phyloP scores from a whole-genome alignment of 352 stramenopile species.

The Phytophthora tubulina region DNA sequence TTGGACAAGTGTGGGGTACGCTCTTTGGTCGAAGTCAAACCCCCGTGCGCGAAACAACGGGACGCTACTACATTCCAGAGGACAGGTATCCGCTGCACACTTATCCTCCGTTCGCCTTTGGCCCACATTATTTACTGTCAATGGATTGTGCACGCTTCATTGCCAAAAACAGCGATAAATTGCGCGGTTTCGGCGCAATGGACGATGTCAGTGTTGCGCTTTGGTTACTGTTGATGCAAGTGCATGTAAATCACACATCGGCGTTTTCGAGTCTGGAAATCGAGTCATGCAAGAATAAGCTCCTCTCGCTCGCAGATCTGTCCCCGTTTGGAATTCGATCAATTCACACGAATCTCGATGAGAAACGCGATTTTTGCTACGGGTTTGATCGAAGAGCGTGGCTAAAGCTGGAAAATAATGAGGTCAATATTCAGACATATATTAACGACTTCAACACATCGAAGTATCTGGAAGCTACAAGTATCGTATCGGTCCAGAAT shows the following conservation, averaged over 20 bases:
- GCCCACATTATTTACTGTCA: conserved; percentile 61
- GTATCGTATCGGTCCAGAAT: conserved; percentile 1
- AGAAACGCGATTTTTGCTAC: conserved; percentile 21
- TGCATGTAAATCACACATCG: conserved; percentile 43
- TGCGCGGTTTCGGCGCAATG: conserved; percentile 43
- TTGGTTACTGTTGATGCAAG: conserved; percentile 66
- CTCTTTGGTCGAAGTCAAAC: conserved; percentile 25
- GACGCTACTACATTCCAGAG: conserved; percentile 50
- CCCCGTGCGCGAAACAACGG: conserved; percentile 35
- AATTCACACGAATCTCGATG: conserved; percentile 55
- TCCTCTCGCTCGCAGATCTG: conserved; percentile 62
- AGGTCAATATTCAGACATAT: conserved; percentile 27
- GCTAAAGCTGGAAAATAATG: conserved; percentile 19
- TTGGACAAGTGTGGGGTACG: conserved; percentile 34
- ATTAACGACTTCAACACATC: conserved; percentile 26
- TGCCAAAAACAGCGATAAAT: conserved; percentile 37
- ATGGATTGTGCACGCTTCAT: conserved; percentile 60
- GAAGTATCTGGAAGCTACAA: conserved; percentile 25
- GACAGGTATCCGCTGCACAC: conserved; percentile 37
- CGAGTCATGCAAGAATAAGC: conserved; percentile 35
- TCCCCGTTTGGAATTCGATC: conserved; percentile 45
- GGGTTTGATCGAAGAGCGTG: conserved; percentile 41
- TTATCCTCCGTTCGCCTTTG: conserved; percentile 55
- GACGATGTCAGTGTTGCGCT: conserved; percentile 70
- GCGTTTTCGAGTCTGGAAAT: conserved; percentile 25